phyloP scores from a whole-genome alignment of 495 filamentous ascomycete species.

The Xylaria venustula region DNA sequence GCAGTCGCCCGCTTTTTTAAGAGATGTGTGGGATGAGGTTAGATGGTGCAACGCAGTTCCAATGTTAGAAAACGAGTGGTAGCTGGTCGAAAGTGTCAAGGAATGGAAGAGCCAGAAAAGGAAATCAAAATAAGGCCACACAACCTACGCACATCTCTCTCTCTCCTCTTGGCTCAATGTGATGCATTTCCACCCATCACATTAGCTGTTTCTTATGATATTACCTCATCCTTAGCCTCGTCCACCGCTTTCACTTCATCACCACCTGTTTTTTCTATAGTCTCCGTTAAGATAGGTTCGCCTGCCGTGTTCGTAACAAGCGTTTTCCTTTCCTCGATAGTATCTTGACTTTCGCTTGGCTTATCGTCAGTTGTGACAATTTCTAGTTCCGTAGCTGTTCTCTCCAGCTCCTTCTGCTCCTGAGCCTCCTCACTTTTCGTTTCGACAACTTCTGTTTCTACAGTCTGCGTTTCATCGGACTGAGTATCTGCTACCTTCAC shows the following conservation, averaged over 20 bases:
- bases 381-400: background rate
- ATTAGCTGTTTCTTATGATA: constrained; percentile 15
- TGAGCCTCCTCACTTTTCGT: background rate
- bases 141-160: background rate
- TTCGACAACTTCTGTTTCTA: constrained; percentile 16
- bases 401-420: background rate
- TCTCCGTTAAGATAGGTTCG: constrained; percentile 47
- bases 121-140: background rate
- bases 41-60: too few relatives aligned
- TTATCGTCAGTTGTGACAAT: background rate
- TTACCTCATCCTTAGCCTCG: constrained; percentile 26
- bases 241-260: constrained; percentile 36
- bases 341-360: constrained; percentile 7
- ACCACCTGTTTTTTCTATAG: constrained; percentile 32
- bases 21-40: too few relatives aligned
- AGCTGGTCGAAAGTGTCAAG: background rate
- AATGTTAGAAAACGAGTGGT: background rate
- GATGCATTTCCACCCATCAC: background rate
- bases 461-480: constrained; percentile 11
- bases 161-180: background rate
- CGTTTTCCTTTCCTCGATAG: constrained; percentile 32
- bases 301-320: constrained; percentile 58
- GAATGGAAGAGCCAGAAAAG: background rate
- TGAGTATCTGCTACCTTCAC: constrained; percentile 17
- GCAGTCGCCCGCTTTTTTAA: background rate